Percentiles rank a stretch among this genome's conserved stretches.
phyloP scores from a whole-genome alignment of 148 eudicot genomes.

The Cornus kousa region DNA sequence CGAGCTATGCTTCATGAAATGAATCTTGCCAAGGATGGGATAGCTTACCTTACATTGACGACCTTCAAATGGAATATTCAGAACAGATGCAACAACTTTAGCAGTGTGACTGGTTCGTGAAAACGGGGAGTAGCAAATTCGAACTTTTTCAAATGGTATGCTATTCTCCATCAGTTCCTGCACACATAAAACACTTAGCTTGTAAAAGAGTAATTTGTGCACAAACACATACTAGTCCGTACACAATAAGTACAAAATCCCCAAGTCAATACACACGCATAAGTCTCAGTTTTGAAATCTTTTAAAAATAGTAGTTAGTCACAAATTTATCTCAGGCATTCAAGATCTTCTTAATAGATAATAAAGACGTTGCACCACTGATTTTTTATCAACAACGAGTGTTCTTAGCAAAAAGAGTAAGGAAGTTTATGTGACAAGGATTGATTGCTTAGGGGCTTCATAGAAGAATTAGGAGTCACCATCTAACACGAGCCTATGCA shows the following conservation, averaged over 20 bases:
- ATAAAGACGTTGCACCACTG: no score
- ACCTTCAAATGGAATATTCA: slow-evolving; percentile 71
- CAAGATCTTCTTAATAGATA: neutral
- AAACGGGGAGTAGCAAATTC: slow-evolving; percentile 95
- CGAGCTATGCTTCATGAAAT: neutral
- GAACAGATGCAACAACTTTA: slow-evolving; percentile 68
- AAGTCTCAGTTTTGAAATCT: neutral
- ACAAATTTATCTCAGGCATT: neutral
- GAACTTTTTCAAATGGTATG: slow-evolving; percentile 54
- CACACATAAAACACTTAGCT: slow-evolving; percentile 12
- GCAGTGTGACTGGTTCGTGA: slow-evolving; percentile 91
- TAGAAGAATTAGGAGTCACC: no score
- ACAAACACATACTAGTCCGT: neutral
- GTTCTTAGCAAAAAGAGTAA: no score
- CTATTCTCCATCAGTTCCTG: slow-evolving; percentile 64
- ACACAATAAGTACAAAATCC: neutral
- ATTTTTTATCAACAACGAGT: no score
- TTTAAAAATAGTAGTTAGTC: neutral
- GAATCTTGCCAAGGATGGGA: slow-evolving; percentile 5
- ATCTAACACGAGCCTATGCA: no score
- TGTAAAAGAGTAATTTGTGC: neutral
- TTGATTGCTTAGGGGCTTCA: no score
- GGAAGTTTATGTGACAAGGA: no score
- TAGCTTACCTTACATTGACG: slow-evolving; percentile 72
- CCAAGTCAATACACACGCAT: neutral